Percentiles rank a stretch among this genome's conserved stretches.
Conservation (phyloP, 371 early-diverging fungal genomes). For the Chytridium lagenaria region DNA sequence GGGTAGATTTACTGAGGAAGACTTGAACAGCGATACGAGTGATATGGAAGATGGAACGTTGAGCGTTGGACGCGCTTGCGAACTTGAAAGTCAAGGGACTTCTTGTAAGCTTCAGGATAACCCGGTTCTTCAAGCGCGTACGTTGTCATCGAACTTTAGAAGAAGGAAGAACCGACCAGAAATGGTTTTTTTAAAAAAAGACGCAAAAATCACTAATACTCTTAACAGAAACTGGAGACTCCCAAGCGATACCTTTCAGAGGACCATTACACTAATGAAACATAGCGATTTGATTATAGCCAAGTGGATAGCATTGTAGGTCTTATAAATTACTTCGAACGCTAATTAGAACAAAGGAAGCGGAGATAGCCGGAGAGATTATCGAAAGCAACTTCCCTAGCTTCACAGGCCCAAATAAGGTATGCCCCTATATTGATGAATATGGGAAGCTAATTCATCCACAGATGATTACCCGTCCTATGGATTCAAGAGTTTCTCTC, state of each 20-base stretch:
- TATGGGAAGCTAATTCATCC: background rate
- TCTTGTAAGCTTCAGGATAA: conserved; percentile 2
- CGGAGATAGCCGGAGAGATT: background rate
- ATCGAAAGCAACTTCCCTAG: background rate
- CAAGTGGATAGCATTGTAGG: background rate
- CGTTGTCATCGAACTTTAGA: background rate
- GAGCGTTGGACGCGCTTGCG: background rate
- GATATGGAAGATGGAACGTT: conserved; percentile 3
- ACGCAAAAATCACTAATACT: too few species aligned
- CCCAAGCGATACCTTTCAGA: conserved; percentile 6
- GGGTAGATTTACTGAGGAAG: background rate
- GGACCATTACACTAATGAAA: background rate
- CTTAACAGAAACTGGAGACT: conserved; percentile 8
- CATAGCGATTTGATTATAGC: conserved; percentile 6
- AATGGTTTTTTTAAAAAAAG: background rate
- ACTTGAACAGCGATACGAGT: background rate
- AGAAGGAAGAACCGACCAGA: conserved; percentile 15
- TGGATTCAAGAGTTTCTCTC: conserved; percentile 41
- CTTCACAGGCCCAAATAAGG: conserved; percentile 5
- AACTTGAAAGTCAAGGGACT: background rate
- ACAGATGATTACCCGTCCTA: conserved; percentile 35
- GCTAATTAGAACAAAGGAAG: background rate
- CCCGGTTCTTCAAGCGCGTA: conserved; percentile 13
- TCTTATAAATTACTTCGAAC: background rate
- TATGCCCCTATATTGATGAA: conserved; percentile 2